Base-by-base conservation (phyloP, 352 stramenopile species). In the Phytophthora multivora region DNA sequence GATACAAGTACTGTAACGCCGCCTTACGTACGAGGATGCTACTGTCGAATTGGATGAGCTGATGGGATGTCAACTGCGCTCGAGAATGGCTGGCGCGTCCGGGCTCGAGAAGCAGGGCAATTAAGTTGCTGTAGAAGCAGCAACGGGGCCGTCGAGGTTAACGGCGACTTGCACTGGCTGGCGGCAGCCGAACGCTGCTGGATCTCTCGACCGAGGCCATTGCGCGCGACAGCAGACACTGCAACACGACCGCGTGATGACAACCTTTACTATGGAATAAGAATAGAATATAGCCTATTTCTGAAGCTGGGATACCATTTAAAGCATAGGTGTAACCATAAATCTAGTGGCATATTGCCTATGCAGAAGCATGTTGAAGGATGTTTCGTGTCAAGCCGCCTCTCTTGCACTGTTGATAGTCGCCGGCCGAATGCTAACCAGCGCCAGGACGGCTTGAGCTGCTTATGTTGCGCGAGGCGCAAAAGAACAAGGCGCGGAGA, bases 11-110 rank as follows among this genome's bases (percentile, higher is more conserved):
- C n/a, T n/a, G n/a, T 51, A 35, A 49, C 58, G 58, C 15, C 40
- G 51, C 51, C 28, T 23, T 69, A 63, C 61, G 55, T 53, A 66
- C 62, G 55, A 52, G 43, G 36, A 53, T 66, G 55, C 56, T 71
- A 71, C 63, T 71, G 51, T 71, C 56, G 56, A 66, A 66, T 71
- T 71, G 63, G 63, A 71, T 71, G 63, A 71, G 63, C 63, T 71
- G 63, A 71, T 58, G 55, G 63, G 56, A 66, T 71, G 62, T 70
- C 62, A 66, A 70, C 54, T 52, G 61, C 48, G 7, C 5, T 33
- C 46, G 41, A 61, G 63, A 71, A 60, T 71, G 63, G 63, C 63
- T 66, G 56, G 62, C 33, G 54, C 18, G 18, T 63, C 50, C 51
- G 47, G 26, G 42, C 12, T 40, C 35, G 35, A 46, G 41, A 21